Evolutionary conservation across 768 basidiomycete genomes (phyloP), one percentile per base, ranked within the genome.

Genomic region (Agrocybe pediades): DNA sequence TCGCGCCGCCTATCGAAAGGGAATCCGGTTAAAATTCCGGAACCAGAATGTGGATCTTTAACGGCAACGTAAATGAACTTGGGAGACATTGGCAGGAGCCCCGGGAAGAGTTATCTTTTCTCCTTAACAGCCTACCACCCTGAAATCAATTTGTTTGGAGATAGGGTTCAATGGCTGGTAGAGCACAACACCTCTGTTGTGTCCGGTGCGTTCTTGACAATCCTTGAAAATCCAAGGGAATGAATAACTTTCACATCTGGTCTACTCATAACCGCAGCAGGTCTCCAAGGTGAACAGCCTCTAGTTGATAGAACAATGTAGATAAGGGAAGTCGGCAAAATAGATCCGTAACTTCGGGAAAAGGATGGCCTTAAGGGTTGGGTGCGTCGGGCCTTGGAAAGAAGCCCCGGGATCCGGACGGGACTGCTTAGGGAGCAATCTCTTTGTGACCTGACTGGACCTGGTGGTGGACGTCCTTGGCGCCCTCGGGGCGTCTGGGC

Each of bases 271-370:
- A 82, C 84, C 77, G 81, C 83, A 85, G 82, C 84, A 83, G 84
- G 83, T 86, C 84, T 85, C 84, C 84, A 81, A 85, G 84, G 84
- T 85, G 82, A 85, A 84, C 79, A 85, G 84, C 81, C 84, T 86
- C 84, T 85, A 85, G 84, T 85, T 78, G 81, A 84, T 84, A 80
- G 82, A 84, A 84, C 78, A 85, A 85, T 85, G 83, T 84, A 84
- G 84, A 81, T 85, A 86, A 85, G 84, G 83, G 82, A 84, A 85
- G 55, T 56, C 55, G 55, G 55, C 55, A 56, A 52, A 52, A 52
- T 52, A 45, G 30, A 48, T 52, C 84, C 80, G 79, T 85, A 85
- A 85, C 83, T 85, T 85, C 79, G 81, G 82, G 83, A 83, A 75
- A 84, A 84, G 58, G 58, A 59, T 59, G 58, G 59, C 59, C 57